Evolutionary conservation across 257 asterid species (phyloP).

Genomic region (Solanum sejunctum): DNA sequence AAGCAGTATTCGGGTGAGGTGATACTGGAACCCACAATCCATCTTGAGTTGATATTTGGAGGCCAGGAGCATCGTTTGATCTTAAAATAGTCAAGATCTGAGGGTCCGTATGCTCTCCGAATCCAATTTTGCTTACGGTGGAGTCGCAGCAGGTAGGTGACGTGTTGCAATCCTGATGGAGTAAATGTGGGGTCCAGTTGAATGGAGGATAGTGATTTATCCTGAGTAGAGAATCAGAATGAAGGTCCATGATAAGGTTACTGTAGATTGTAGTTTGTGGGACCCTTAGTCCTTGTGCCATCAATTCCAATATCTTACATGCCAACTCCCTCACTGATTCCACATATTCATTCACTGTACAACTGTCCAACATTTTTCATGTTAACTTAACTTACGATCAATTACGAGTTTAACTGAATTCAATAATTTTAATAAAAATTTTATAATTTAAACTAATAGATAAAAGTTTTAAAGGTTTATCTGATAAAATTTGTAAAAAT

Average conservation of each 20-base stretch:
- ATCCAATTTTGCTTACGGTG: constrained; percentile 21
- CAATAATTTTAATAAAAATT: not conserved
- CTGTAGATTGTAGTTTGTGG: constrained; percentile 22
- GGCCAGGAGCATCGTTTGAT: constrained; percentile 51
- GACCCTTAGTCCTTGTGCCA: constrained; percentile 38
- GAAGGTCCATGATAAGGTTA: constrained; percentile 27
- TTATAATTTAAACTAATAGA: no score
- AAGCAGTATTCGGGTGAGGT: constrained; percentile 28
- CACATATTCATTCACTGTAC: constrained; percentile 37
- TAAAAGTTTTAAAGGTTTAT: no score
- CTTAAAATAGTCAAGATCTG: constrained; percentile 59
- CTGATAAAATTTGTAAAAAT: no score
- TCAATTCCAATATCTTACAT: constrained; percentile 50
- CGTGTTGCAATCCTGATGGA: not conserved
- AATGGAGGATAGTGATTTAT: constrained; percentile 56
- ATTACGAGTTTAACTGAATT: not conserved
- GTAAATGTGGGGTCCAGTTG: not conserved
- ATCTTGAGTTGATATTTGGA: constrained; percentile 38
- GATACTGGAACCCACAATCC: constrained; percentile 57
- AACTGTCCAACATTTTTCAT: constrained; percentile 7
- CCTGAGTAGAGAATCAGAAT: constrained; percentile 46
- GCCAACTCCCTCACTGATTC: constrained; percentile 47
- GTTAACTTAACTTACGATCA: no score
- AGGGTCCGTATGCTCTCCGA: constrained; percentile 93
- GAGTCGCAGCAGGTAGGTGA: not conserved